These are phyloP conservation scores for Chiua virens DNA, from an alignment of 768 basidiomycete species.

Conservation along the genomic window DNA sequence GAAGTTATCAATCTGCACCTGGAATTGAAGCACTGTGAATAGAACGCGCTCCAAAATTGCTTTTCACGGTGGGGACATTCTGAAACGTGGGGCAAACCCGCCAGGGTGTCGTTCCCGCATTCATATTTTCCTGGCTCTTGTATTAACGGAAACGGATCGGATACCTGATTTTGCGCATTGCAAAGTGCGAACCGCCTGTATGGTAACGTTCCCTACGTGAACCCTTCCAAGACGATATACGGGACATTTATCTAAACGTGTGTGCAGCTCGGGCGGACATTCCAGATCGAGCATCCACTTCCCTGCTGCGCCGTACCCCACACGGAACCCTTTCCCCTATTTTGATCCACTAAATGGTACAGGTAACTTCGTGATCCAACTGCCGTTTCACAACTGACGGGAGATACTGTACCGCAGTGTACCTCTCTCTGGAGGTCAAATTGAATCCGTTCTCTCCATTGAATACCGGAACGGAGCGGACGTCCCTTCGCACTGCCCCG, in stretches of 20 bases:
- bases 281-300: slow-evolving; percentile 66
- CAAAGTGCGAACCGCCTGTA: slow-evolving; percentile 34
- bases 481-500: slow-evolving; percentile 8
- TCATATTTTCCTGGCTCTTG: slow-evolving; percentile 23
- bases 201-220: slow-evolving; percentile 25
- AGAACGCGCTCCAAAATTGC: slow-evolving; percentile 19
- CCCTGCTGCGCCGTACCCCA: slow-evolving; percentile 38
- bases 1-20: slow-evolving; percentile 3
- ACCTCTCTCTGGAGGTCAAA: slow-evolving; percentile 28
- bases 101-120: slow-evolving; percentile 21
- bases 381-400: slow-evolving; percentile 60
- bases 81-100: slow-evolving; percentile 13
- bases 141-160: slow-evolving; percentile 13
- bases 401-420: slow-evolving; percentile 16
- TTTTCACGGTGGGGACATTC: slow-evolving; percentile 25
- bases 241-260: slow-evolving; percentile 44
- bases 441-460: slow-evolving; percentile 54
- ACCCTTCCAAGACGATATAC: slow-evolving; percentile 42
- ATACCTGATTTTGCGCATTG: slow-evolving; percentile 15
- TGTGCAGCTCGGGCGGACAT: slow-evolving; percentile 42
- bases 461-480: slow-evolving; percentile 36
- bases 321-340: slow-evolving; percentile 63
- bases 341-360: slow-evolving; percentile 65
- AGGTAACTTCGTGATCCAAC: slow-evolving; percentile 55
- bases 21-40: slow-evolving; percentile 19